Conservation (phyloP, 768 basidiomycete species). For the Mycena alexandri region DNA sequence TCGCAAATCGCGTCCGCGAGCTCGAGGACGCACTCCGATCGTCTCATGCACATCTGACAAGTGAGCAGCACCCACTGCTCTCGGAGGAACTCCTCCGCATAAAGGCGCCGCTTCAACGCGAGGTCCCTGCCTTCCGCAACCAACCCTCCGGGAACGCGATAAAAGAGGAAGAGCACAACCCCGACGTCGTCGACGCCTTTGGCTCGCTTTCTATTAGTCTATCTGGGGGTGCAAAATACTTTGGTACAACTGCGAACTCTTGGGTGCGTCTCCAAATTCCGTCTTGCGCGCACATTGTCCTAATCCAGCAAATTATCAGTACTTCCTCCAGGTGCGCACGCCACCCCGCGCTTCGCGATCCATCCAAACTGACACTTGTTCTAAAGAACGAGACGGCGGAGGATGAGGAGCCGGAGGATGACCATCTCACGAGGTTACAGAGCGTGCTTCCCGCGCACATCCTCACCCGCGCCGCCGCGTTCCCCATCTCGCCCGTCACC, state of each 20-base stretch:
- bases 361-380: conserved; percentile 34
- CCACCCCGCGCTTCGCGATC: conserved; percentile 9
- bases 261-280: conserved; percentile 62
- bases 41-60: conserved; percentile 69
- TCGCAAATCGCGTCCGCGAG: conserved; percentile 79
- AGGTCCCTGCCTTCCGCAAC: conserved; percentile 61
- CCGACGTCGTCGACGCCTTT: conserved; percentile 83
- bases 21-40: conserved; percentile 78
- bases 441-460: conserved; percentile 72
- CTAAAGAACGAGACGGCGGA: conserved; percentile 73
- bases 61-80: conserved; percentile 75
- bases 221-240: conserved; percentile 81
- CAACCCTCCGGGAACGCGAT: conserved; percentile 46
- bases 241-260: conserved; percentile 81
- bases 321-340: conserved; percentile 77
- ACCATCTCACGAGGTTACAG: conserved; percentile 62
- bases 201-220: conserved; percentile 82
- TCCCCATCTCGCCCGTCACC: conserved; percentile 67
- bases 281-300: conserved; percentile 14
- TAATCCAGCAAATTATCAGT: conserved; percentile 54
- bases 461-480: conserved; percentile 71
- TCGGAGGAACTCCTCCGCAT: conserved; percentile 79
- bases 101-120: conserved; percentile 82
- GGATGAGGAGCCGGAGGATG: conserved; percentile 62
- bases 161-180: conserved; percentile 74